Percentiles rank a stretch among this genome's conserved stretches.
Evolutionary conservation across 257 asterid species (phyloP).

Genomic region (Lithospermum erythrorhizon): DNA sequence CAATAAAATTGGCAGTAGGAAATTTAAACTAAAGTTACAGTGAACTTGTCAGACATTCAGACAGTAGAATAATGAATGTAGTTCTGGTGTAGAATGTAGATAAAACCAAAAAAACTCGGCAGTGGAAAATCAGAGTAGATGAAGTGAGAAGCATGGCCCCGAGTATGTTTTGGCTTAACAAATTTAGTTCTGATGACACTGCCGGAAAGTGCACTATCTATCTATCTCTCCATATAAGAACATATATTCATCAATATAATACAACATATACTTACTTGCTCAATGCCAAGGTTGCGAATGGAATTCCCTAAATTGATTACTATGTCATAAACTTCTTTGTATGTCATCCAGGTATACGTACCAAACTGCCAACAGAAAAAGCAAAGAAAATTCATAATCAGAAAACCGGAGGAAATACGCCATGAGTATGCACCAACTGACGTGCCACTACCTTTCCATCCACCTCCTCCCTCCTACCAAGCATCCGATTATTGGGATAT

Average conservation of each 20-base stretch:
- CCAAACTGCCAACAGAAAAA: constrained; percentile 24
- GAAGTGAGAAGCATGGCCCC: too few relatives aligned
- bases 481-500: constrained; percentile 77
- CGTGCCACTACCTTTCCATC: constrained; percentile 79
- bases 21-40: too few relatives aligned
- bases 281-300: constrained; percentile 68
- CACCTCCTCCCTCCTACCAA: constrained; percentile 67
- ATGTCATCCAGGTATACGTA: constrained; percentile 73
- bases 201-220: too few relatives aligned
- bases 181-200: too few relatives aligned
- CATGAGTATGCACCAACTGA: not conserved
- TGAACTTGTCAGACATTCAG: too few relatives aligned
- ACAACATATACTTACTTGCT: constrained; percentile 39
- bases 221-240: not conserved
- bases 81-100: too few relatives aligned
- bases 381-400: not conserved
- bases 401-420: not conserved
- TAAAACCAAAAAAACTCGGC: too few relatives aligned
- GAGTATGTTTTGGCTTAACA: too few relatives aligned
- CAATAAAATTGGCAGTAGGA: too few relatives aligned
- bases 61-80: too few relatives aligned
- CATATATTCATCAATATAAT: not conserved
- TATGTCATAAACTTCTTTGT: constrained; percentile 67
- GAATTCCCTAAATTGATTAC: constrained; percentile 80
- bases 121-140: too few relatives aligned